Conservation (phyloP, 495 filamentous ascomycete species). For the Baudoinia panamericana region DNA sequence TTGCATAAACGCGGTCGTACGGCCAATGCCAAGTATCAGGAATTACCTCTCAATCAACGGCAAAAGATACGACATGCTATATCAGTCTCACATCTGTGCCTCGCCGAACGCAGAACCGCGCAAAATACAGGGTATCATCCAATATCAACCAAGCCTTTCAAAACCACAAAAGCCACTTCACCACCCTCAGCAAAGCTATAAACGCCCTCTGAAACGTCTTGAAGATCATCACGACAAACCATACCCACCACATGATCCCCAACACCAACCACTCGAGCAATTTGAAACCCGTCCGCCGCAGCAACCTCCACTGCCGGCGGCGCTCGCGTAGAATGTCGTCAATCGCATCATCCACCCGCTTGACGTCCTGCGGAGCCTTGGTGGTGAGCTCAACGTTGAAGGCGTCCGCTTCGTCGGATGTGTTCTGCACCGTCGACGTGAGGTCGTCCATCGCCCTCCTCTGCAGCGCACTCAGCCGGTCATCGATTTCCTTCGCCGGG, state of each 20-base stretch:
- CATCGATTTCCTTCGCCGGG: conserved; percentile 34
- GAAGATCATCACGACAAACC: conserved; percentile 33
- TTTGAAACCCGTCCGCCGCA: conserved; percentile 38
- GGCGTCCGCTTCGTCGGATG: conserved; percentile 63
- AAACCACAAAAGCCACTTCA: conserved; percentile 73
- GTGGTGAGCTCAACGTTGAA: conserved; percentile 61
- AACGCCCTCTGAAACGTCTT: conserved; percentile 30
- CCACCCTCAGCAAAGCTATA: conserved; percentile 41
- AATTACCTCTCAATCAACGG: too few relatives aligned
- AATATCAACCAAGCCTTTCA: conserved; percentile 20
- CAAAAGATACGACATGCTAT: too few relatives aligned
- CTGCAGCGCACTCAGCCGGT: conserved; percentile 39
- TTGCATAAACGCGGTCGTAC: too few relatives aligned
- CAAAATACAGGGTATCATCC: conserved; percentile 7
- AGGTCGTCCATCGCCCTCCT: conserved; percentile 41
- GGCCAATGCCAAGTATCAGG: too few relatives aligned
- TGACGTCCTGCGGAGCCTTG: conserved; percentile 59
- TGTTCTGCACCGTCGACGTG: conserved; percentile 48
- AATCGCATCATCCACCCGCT: conserved; percentile 62
- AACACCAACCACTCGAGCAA: conserved; percentile 35
- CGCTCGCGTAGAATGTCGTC: conserved; percentile 56
- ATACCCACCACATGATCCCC: conserved; percentile 38
- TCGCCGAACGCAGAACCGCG: too few relatives aligned
- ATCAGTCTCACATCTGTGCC: too few relatives aligned
- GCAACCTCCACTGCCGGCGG: conserved; percentile 57